These are phyloP conservation scores for Citrullus mucosospermus DNA, from an alignment of 306 rosid genomes.

Conservation along the genomic window DNA sequence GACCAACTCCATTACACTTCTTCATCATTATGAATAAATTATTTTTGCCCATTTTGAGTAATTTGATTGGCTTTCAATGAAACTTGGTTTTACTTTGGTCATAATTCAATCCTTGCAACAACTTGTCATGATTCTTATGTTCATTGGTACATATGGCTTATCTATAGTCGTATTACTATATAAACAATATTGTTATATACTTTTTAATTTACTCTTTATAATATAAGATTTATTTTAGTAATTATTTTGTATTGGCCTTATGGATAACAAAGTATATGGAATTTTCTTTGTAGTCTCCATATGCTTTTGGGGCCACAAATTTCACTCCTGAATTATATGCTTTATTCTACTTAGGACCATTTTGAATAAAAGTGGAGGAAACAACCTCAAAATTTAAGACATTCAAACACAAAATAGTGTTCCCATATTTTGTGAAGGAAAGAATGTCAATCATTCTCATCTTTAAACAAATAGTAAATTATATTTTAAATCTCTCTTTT, in stretches of 20 bases:
- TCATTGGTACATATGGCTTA: neutral
- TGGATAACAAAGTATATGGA: neutral
- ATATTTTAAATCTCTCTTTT: too few relatives aligned
- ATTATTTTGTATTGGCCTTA: neutral
- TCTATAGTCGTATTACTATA: neutral
- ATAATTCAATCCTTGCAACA: neutral
- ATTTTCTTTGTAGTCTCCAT: neutral
- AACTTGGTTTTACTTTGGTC: neutral
- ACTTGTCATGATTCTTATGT: neutral
- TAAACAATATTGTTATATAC: too few relatives aligned
- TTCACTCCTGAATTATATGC: neutral
- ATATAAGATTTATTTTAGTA: too few relatives aligned
- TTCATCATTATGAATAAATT: neutral
- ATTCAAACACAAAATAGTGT: neutral
- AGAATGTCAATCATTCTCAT: neutral
- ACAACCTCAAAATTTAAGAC: neutral
- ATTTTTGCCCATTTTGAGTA: neutral
- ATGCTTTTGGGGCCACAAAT: neutral
- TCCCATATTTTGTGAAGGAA: neutral
- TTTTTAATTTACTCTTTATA: too few relatives aligned
- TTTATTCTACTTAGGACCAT: neutral
- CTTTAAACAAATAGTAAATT: neutral
- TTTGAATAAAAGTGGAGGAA: neutral
- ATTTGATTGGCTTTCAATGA: neutral
- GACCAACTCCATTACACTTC: neutral